These are phyloP conservation scores for Hanseniaspora guilliermondii DNA, from an alignment of 805 yeast species.

Conservation along the genomic window DNA sequence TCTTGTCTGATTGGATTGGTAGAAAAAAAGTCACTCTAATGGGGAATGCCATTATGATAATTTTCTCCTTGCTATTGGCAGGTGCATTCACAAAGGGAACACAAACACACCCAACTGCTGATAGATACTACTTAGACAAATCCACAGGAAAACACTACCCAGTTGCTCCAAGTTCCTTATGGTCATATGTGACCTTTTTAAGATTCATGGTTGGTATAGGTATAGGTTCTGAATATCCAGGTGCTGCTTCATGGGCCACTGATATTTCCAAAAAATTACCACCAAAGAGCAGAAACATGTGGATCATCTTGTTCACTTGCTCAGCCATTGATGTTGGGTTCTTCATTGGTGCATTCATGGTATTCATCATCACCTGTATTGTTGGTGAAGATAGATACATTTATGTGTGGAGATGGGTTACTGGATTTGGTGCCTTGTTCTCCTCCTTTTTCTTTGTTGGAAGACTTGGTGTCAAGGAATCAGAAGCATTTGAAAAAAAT, in stretches of 20 bases:
- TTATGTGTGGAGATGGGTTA: slow-evolving; percentile 82
- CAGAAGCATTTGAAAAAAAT: slow-evolving; percentile 56
- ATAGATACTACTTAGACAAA: slow-evolving; percentile 4
- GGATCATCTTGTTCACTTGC: slow-evolving; percentile 81
- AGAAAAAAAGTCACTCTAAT: slow-evolving; percentile 74
- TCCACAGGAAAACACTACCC: slow-evolving; percentile 35
- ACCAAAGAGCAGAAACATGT: slow-evolving; percentile 76
- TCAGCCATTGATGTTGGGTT: slow-evolving; percentile 79
- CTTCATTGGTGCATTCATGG: slow-evolving; percentile 72
- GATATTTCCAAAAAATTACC: slow-evolving; percentile 88
- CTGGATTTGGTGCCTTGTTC: slow-evolving; percentile 82
- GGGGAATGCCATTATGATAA: slow-evolving; percentile 61
- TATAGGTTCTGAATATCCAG: slow-evolving; percentile 91
- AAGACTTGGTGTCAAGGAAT: slow-evolving; percentile 65
- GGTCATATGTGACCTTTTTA: slow-evolving; percentile 74
- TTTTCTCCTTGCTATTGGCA: slow-evolving; percentile 67
- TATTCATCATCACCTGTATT: slow-evolving; percentile 75
- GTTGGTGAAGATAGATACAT: slow-evolving; percentile 57
- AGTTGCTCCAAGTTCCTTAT: slow-evolving; percentile 43
- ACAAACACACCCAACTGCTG: slow-evolving; percentile 11
- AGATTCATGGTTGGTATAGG: slow-evolving; percentile 83
- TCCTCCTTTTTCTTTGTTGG: slow-evolving; percentile 66
- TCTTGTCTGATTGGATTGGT: slow-evolving; percentile 63
- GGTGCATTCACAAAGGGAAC: slow-evolving; percentile 72
- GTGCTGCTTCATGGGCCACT: slow-evolving; percentile 76